Conservation (phyloP, 129 eudicot genomes). For the Lactuca saligna region DNA sequence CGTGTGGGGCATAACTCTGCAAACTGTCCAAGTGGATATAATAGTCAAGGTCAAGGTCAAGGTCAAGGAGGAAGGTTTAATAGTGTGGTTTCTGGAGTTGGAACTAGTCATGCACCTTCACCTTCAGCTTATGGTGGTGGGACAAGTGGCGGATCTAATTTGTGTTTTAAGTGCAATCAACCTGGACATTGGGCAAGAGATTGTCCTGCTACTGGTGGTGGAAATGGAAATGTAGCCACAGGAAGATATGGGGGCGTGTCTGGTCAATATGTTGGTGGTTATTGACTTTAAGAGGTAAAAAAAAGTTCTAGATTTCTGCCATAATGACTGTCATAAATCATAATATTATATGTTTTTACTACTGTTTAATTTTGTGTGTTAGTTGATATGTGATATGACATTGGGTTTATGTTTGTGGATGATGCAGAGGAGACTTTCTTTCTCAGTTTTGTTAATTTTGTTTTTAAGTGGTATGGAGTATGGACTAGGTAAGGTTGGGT, state of each 20-base stretch:
- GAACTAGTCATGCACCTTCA: conserved; percentile 3
- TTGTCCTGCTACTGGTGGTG: conserved; percentile 57
- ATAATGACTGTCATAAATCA: too few relatives aligned
- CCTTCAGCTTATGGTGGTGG: too few relatives aligned
- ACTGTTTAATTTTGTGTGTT: too few relatives aligned
- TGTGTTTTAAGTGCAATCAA: conserved; percentile 71
- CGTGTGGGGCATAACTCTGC: conserved; percentile 54
- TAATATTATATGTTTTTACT: too few relatives aligned
- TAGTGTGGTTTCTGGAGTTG: conserved; percentile 28
- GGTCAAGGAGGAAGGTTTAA: conserved; percentile 40
- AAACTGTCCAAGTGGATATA: conserved; percentile 60
- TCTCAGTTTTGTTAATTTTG: conserved; percentile 10
- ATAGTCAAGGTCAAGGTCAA: conserved; percentile 45
- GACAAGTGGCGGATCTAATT: conserved; percentile 21
- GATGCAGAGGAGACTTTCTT: conserved; percentile 7
- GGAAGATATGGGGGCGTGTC: conserved; percentile 56
- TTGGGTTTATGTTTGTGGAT: conserved; percentile 5
- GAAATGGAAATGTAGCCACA: conserved; percentile 38
- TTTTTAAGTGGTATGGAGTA: neutral
- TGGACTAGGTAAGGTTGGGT: conserved; percentile 5
- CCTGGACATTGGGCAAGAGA: conserved; percentile 81
- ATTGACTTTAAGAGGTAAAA: conserved; percentile 33
- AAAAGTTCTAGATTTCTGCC: too few relatives aligned
- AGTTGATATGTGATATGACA: too few relatives aligned
- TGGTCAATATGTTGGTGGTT: conserved; percentile 57